Percentiles rank a stretch among this genome's conserved stretches.
Evolutionary conservation across 495 filamentous ascomycete genomes (phyloP).

Genomic region (Xanthoparmelia taractica): DNA sequence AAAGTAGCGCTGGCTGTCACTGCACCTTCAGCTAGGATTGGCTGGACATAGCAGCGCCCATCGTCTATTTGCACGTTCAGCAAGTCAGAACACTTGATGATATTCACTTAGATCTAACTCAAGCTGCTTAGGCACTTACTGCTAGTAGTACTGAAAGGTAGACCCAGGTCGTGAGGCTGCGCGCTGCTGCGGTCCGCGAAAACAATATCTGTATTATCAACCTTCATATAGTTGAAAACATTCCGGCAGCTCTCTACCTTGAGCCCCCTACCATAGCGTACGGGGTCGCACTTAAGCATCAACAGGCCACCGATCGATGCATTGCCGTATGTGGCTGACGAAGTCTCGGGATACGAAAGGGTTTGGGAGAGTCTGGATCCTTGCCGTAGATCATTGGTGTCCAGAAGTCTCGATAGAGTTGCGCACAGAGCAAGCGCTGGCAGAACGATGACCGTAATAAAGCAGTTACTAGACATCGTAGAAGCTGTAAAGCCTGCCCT

Average conservation of each 20-base stretch:
- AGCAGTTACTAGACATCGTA: not conserved
- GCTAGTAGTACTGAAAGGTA: not conserved
- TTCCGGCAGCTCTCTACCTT: constrained; percentile 1
- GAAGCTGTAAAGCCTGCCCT: too few relatives aligned
- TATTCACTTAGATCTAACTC: not conserved
- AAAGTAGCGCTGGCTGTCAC: not conserved
- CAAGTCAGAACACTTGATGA: not conserved
- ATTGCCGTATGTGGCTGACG: not conserved
- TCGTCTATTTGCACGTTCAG: not conserved
- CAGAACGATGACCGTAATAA: not conserved
- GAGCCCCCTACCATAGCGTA: not conserved
- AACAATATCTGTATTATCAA: not conserved
- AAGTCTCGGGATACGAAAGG: not conserved
- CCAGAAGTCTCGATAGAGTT: not conserved
- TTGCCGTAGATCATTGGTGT: not conserved
- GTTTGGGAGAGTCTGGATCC: not conserved
- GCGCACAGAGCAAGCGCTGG: not conserved
- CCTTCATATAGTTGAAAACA: not conserved
- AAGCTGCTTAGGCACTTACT: not conserved
- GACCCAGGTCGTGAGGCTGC: not conserved
- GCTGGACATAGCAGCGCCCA: not conserved
- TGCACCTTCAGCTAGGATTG: not conserved
- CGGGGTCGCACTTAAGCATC: not conserved
- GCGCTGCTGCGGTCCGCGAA: not conserved
- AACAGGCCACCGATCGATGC: not conserved